Conservation (phyloP, 2,329 filamentous ascomycete species). For the Cryphonectria nitschkei region DNA sequence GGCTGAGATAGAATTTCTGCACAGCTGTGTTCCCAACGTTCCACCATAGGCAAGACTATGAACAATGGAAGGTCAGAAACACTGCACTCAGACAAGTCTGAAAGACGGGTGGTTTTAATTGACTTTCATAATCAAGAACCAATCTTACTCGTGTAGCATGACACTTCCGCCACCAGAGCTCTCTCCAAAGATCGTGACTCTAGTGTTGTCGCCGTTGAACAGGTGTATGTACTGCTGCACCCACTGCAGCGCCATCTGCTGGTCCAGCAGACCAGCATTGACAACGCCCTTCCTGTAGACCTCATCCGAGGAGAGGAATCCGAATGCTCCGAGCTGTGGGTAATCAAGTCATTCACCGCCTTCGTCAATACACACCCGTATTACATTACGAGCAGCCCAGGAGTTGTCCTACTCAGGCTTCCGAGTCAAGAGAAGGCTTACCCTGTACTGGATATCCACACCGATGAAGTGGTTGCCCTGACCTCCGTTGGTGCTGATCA, state of each 20-base stretch:
- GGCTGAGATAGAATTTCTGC: slow-evolving; percentile 9
- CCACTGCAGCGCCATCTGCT: slow-evolving; percentile 56
- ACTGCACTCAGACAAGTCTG: neutral
- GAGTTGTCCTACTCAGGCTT: neutral
- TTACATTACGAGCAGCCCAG: neutral
- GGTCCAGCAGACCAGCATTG: slow-evolving; percentile 59
- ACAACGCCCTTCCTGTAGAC: slow-evolving; percentile 35
- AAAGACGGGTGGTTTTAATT: neutral
- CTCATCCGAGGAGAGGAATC: slow-evolving; percentile 30
- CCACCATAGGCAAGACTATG: slow-evolving; percentile 16
- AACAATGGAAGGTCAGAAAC: neutral
- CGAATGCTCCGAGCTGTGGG: slow-evolving; percentile 31
- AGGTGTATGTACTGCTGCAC: slow-evolving; percentile 54
- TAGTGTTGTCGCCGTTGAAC: slow-evolving; percentile 57
- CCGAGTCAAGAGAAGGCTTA: neutral
- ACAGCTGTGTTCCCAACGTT: slow-evolving; percentile 13
- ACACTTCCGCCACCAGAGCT: slow-evolving; percentile 57
- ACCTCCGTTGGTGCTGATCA: slow-evolving; percentile 1
- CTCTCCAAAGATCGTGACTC: slow-evolving; percentile 59
- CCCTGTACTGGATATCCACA: slow-evolving; percentile 11
- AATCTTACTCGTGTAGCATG: slow-evolving; percentile 39
- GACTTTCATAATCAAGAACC: neutral
- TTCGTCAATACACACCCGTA: neutral
- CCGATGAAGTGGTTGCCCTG: neutral
- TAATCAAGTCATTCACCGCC: neutral